These are phyloP conservation scores for Effrenium voratum DNA, from an alignment of 73 alveolate species.

Conservation along the genomic window DNA sequence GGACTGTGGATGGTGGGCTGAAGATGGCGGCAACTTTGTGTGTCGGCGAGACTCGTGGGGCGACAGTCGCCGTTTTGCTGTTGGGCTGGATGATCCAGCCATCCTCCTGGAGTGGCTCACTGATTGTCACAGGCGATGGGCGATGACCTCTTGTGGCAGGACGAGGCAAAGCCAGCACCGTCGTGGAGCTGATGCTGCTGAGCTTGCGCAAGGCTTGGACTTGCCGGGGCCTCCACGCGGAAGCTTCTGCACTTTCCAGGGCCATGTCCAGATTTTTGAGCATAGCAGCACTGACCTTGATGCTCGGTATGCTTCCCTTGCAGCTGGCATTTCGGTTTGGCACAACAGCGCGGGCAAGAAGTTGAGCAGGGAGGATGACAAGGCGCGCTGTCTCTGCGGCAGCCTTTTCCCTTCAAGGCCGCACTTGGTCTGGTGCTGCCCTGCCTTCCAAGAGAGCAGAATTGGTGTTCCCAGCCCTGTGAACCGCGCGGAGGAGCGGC, in stretches of 20 bases:
- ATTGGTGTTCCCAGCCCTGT: not conserved
- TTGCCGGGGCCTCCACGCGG: slow-evolving; percentile 9
- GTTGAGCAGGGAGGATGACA: too few species aligned
- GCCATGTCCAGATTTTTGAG: not conserved
- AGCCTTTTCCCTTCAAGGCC: not conserved
- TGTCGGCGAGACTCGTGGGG: not conserved
- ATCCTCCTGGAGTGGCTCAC: slow-evolving; percentile 27
- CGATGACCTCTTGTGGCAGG: not conserved
- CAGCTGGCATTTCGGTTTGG: not conserved
- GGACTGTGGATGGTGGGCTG: slow-evolving; percentile 50
- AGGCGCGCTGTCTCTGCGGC: not conserved
- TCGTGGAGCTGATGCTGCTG: not conserved
- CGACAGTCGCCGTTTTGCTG: not conserved
- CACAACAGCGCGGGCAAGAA: too few species aligned
- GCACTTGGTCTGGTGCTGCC: not conserved
- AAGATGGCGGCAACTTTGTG: not conserved
- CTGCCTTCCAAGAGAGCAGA: not conserved
- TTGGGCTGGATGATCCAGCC: not conserved
- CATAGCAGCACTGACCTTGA: not conserved
- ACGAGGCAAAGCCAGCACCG: not conserved
- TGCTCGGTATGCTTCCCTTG: not conserved
- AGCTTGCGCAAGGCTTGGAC: not conserved
- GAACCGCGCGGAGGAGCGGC: not conserved
- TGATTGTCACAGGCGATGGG: not conserved
- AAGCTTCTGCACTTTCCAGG: not conserved